phyloP scores from a whole-genome alignment of 371 early-diverging fungal genomes.

The Mucor sp. region DNA sequence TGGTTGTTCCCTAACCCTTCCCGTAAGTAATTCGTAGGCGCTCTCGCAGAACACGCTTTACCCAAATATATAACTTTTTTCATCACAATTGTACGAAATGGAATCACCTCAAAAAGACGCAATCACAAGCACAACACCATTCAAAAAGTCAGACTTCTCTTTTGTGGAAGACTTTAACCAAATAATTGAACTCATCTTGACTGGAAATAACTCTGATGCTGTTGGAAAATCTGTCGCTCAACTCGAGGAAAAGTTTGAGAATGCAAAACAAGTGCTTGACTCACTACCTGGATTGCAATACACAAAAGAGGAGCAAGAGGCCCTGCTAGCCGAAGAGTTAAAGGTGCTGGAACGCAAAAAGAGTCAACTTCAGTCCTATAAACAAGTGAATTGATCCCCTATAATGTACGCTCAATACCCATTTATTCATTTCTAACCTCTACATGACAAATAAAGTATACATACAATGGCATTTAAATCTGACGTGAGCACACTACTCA shows the following conservation, averaged over 20 bases:
- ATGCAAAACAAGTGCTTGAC: constrained; percentile 41
- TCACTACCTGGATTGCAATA: constrained; percentile 54
- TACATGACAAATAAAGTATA: background rate
- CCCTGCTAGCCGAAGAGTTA: constrained; percentile 35
- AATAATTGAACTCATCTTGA: constrained; percentile 38
- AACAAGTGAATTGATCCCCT: background rate
- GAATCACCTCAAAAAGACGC: constrained; percentile 11
- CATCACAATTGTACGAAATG: background rate
- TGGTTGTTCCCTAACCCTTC: background rate
- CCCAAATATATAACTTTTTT: background rate
- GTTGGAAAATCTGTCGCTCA: constrained; percentile 50
- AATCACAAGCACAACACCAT: background rate
- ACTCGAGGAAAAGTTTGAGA: constrained; percentile 41
- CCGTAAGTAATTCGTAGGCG: background rate
- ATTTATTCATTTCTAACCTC: background rate
- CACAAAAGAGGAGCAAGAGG: constrained; percentile 46
- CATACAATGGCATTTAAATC: background rate
- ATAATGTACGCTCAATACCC: background rate
- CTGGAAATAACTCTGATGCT: constrained; percentile 37
- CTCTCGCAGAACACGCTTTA: background rate
- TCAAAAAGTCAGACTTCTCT: constrained; percentile 48
- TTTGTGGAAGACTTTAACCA: constrained; percentile 41
- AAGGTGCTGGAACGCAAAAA: constrained; percentile 34
- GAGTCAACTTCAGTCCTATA: constrained; percentile 24
- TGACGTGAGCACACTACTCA: background rate